phyloP scores from a whole-genome alignment of 345 rosid genomes.

The Ceriops decandra region DNA sequence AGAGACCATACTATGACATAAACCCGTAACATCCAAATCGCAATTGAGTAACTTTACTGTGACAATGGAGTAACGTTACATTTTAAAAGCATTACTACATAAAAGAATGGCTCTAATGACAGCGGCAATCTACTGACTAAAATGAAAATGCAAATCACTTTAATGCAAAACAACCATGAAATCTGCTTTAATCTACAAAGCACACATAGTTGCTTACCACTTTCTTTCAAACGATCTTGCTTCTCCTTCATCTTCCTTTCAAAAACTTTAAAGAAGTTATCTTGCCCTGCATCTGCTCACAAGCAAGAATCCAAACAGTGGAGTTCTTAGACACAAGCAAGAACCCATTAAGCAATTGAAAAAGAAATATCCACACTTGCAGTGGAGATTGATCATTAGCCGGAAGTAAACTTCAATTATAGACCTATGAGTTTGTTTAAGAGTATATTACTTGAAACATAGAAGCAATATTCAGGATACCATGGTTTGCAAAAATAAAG shows the following conservation, averaged over 20 bases:
- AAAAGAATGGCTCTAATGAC: not conserved
- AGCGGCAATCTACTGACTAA: not conserved
- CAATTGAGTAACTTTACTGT: too few species aligned
- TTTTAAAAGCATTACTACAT: not conserved
- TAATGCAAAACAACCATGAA: not conserved
- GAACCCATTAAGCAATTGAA: slow-evolving; percentile 9
- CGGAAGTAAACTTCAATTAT: not conserved
- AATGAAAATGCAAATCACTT: not conserved
- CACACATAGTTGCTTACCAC: slow-evolving; percentile 43
- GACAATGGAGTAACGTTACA: not conserved
- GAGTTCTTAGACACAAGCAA: slow-evolving; percentile 4
- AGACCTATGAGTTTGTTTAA: slow-evolving; percentile 2
- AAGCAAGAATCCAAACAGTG: slow-evolving; percentile 25
- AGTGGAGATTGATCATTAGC: not conserved
- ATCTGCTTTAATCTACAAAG: not conserved
- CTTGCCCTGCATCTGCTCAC: slow-evolving; percentile 55
- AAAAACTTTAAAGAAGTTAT: slow-evolving; percentile 68
- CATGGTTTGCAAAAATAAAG: too few species aligned
- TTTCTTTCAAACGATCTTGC: slow-evolving; percentile 66
- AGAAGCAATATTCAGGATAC: not conserved
- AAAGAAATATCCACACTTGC: not conserved
- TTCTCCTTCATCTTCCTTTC: slow-evolving; percentile 83
- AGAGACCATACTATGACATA: too few species aligned
- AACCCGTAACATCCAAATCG: too few species aligned
- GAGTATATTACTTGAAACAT: not conserved